Conservation (phyloP, 495 filamentous ascomycete species). For the Penicillium soppii region DNA sequence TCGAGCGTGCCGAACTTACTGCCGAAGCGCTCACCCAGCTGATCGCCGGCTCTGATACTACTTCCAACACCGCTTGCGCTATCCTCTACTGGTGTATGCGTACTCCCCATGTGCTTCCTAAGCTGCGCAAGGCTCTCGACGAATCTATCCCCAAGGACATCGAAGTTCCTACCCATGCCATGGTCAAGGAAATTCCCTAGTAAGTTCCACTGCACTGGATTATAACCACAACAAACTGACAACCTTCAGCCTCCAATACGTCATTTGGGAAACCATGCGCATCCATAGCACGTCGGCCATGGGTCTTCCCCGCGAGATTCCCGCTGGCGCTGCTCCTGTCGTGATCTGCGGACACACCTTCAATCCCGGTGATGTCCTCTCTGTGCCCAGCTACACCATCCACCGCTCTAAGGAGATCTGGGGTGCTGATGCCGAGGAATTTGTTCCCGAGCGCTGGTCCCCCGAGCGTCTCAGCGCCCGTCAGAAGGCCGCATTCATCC, state of each 20-base stretch:
- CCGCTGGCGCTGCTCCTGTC: constrained; percentile 55
- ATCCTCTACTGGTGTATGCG: constrained; percentile 73
- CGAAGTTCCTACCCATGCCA: constrained; percentile 66
- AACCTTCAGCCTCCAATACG: constrained; percentile 56
- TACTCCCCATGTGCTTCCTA: constrained; percentile 69
- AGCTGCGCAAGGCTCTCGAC: constrained; percentile 73
- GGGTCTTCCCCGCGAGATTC: constrained; percentile 81
- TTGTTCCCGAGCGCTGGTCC: constrained; percentile 81
- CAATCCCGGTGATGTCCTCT: constrained; percentile 71
- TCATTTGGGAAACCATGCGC: constrained; percentile 88
- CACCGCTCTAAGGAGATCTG: constrained; percentile 82
- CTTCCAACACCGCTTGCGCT: constrained; percentile 85
- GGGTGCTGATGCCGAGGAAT: constrained; percentile 73
- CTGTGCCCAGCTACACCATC: constrained; percentile 84
- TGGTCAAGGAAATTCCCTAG: constrained; percentile 76
- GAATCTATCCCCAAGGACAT: constrained; percentile 57
- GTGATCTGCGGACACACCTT: constrained; percentile 61
- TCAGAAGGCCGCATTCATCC: constrained; percentile 81
- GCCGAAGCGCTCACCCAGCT: constrained; percentile 88
- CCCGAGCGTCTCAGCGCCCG: constrained; percentile 50
- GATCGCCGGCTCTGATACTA: constrained; percentile 89
- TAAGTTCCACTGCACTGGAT: constrained; percentile 25
- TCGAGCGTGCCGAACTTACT: constrained; percentile 77
- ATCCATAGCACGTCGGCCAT: constrained; percentile 87
- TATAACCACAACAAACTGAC: background rate